A percentile compares a stretch with the other conserved stretches of the same genome.
These are phyloP conservation scores for Plenodomus lindquistii DNA, from an alignment of 2,329 filamentous ascomycete genomes.

Conservation along the genomic window DNA sequence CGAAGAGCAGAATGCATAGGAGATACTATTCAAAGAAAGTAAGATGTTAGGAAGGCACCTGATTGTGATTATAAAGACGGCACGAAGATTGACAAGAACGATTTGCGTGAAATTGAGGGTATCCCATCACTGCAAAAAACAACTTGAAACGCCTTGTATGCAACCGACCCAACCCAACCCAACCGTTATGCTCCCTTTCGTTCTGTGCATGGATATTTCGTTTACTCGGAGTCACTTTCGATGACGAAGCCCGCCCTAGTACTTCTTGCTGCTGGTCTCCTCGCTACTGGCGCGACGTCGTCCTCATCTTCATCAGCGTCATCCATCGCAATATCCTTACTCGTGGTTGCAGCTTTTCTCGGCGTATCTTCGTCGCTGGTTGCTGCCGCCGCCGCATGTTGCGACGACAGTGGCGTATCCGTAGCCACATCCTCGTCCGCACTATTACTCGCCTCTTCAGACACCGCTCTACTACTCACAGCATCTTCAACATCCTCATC, in stretches of 20 bases:
- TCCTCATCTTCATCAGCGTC: constrained; percentile 47
- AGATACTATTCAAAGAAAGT: not conserved
- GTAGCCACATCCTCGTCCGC: constrained; percentile 36
- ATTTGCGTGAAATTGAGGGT: not conserved
- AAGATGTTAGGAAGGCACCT: not conserved
- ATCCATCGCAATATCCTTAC: constrained; percentile 28
- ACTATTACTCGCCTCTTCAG: constrained; percentile 21
- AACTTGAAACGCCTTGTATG: not conserved
- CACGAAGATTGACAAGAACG: not conserved
- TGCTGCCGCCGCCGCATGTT: constrained; percentile 23
- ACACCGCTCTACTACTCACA: constrained; percentile 33
- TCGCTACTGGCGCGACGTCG: constrained; percentile 38
- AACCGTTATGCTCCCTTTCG: not conserved
- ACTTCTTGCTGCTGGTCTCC: constrained; percentile 42
- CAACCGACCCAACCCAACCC: not conserved
- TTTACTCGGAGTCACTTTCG: constrained; percentile 50
- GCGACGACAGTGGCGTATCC: constrained; percentile 49
- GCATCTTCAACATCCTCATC: constrained; percentile 27
- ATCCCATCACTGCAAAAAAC: not conserved
- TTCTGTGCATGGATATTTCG: not conserved
- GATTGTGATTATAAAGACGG: no score
- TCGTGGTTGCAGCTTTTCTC: constrained; percentile 8
- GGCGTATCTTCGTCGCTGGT: constrained; percentile 19
- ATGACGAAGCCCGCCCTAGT: constrained; percentile 50
- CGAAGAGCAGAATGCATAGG: not conserved